Base-by-base conservation (phyloP, 139 green algal species). In the Chara braunii region DNA sequence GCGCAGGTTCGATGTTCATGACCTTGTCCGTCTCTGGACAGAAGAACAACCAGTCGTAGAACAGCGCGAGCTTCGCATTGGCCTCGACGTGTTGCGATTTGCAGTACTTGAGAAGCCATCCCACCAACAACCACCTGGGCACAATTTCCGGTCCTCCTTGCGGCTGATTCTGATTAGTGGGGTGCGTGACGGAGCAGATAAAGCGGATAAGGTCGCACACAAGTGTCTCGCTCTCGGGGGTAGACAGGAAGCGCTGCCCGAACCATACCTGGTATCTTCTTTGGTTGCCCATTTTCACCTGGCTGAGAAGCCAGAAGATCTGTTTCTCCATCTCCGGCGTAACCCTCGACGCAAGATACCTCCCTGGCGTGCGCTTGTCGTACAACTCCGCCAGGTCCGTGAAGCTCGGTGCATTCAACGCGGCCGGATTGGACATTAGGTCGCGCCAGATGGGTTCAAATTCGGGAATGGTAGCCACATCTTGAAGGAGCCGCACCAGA, bases 11-110 rank as follows among this genome's bases (percentile, higher is more conserved):
- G 18, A 78, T 78, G 29, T 78, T 78, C 70, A 78, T 78, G 36
- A 78, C 75, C 53, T 72, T 78, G 28, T 78, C 69, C 3, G 51
- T 55, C 11, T 65, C 43, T 2, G 48, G 51, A 12, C 28, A 11
- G 28, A 78, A 78, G 24, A 78, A 78, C 5, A 78, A 64, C 65
- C 68, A 78, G 37, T 78, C 70, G 22, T 54, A 78, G 65, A 78
- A 78, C 33, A 78, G 52, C 23, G 70, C 66, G 40, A 78, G 44
- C 18, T 78, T 68, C 30, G 66, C 68, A 56, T 54, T 72, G 6
- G 60, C 60, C 42, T 71, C 60, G 7, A 65, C 31, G 57, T 63
- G 58, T 28, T 24, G 14, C 31, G n/a, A 45, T 23, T 23, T 78
- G 68, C 30, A 54, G 31, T 55, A 78, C 58, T 78, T 78, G n/a